Evolutionary conservation across 2,329 filamentous ascomycete species (phyloP).

Genomic region (Colletotrichum cuscutae): DNA sequence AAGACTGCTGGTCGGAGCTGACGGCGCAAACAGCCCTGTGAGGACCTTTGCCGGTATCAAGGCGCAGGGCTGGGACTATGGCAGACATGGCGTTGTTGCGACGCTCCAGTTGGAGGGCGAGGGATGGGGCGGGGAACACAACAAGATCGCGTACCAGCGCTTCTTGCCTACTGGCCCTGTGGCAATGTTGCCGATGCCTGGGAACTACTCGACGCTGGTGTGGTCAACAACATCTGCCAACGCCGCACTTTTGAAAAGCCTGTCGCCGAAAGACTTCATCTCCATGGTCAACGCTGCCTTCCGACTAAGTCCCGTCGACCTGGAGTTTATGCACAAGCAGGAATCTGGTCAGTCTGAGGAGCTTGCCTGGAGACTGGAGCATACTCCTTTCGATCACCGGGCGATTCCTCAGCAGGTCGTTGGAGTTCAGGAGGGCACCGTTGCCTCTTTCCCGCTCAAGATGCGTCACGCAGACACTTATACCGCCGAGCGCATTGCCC

Average conservation of each 20-base stretch:
- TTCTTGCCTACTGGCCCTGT: slow-evolving; percentile 94
- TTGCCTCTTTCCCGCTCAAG: slow-evolving; percentile 91
- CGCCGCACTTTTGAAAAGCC: slow-evolving; percentile 81
- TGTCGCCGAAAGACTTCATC: slow-evolving; percentile 78
- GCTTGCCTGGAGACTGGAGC: slow-evolving; percentile 82
- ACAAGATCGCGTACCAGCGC: slow-evolving; percentile 89
- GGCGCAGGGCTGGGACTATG: slow-evolving; percentile 93
- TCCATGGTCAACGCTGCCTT: slow-evolving; percentile 96
- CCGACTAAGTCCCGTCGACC: slow-evolving; percentile 80
- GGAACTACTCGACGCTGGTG: slow-evolving; percentile 84
- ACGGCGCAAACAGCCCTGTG: slow-evolving; percentile 95
- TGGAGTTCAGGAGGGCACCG: slow-evolving; percentile 79
- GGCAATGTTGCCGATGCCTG: slow-evolving; percentile 89
- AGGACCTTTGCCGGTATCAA: slow-evolving; percentile 88
- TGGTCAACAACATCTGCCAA: slow-evolving; percentile 92
- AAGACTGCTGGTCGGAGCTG: slow-evolving; percentile 88
- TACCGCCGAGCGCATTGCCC: slow-evolving; percentile 86
- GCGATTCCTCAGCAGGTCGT: slow-evolving; percentile 73
- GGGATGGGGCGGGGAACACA: slow-evolving; percentile 62
- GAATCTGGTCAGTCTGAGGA: slow-evolving; percentile 74
- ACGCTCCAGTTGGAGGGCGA: slow-evolving; percentile 78
- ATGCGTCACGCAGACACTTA: slow-evolving; percentile 96
- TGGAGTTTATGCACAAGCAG: slow-evolving; percentile 82
- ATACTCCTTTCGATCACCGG: slow-evolving; percentile 67
- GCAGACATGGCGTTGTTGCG: slow-evolving; percentile 89